A percentile compares a stretch with the other conserved stretches of the same genome.
Evolutionary conservation across 176 grass and related monocot genomes (phyloP).

Genomic region (Musa acuminata): DNA sequence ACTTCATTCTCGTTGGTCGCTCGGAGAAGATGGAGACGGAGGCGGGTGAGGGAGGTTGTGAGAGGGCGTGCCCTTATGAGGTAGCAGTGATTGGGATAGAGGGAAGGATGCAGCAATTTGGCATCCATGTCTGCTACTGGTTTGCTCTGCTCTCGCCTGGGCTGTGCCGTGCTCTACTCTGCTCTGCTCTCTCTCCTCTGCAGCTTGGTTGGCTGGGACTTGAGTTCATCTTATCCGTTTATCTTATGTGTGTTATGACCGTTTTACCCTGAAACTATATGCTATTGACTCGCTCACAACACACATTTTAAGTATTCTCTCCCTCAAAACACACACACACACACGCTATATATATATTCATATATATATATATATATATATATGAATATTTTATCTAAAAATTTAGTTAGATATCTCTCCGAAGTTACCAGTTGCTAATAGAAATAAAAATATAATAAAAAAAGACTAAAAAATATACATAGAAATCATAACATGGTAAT

Average conservation of each 20-base stretch:
- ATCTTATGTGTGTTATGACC: not conserved
- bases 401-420: too few species aligned
- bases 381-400: too few species aligned
- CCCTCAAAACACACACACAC: too few species aligned
- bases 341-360: too few species aligned
- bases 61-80: not conserved
- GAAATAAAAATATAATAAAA: too few species aligned
- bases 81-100: not conserved
- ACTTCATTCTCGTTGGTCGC: conserved; percentile 1
- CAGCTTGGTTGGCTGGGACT: not conserved
- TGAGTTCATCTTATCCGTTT: not conserved
- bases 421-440: too few species aligned
- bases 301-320: too few species aligned
- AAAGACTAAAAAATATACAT: too few species aligned
- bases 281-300: too few species aligned
- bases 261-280: not conserved
- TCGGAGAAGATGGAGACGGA: not conserved
- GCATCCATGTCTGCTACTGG: not conserved
- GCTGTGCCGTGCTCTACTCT: not conserved
- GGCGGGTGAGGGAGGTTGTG: not conserved
- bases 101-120: conserved; percentile 1
- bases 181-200: not conserved
- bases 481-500: too few species aligned
- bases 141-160: too few species aligned
- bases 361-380: too few species aligned